Evolutionary conservation across 1,284 basidiomycete genomes (phyloP), one percentile per base, ranked within the genome.

Genomic region (Pseudozyma flocculosa): DNA sequence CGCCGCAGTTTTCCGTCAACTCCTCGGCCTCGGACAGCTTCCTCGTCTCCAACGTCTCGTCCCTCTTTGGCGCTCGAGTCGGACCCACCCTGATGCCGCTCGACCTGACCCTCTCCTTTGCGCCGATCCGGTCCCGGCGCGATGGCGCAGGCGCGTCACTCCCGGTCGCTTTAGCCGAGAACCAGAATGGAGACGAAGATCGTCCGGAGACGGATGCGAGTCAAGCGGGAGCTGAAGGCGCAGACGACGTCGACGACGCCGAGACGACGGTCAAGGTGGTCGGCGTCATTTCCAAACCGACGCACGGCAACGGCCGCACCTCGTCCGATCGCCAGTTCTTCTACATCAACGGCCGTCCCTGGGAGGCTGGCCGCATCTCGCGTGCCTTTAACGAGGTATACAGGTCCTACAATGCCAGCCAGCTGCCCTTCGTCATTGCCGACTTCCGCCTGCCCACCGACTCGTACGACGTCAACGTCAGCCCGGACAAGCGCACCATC

Each of bases 401-500:
- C 54, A 65, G 63, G 40, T 58, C 50, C 14, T 73, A 65, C 61
- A 74, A 75, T 37, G 57, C 60, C 30, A 45, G 57, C 43, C 54
- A 62, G 48, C 54, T 54, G 0, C 92, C 94, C 0, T 86, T 94
- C 58, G 82, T 94, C 37, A 79, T 96, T 8, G 89, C 89, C 1
- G 87, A 96, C 78, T 87, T 97, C 62, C 80, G 85, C 21, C 78
- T 96, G 5, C 89, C 90, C 0, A 86, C 86, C 26, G 90, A 88
- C 57, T 83, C 86, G 1, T 92, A 89, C 70, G 95, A 99, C 74
- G 87, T 98, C 75, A 99, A 98, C 70, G 89, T 98, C 58, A 92
- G 87, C 65, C 94, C 95, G 0, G 95, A 98, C 80, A 99, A 98
- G 77, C 84, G 95, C 5, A 95, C 91, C 0, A 88, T 99, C 34